Conservation (phyloP, 2,329 filamentous ascomycete genomes). For the Cytospora mali region DNA sequence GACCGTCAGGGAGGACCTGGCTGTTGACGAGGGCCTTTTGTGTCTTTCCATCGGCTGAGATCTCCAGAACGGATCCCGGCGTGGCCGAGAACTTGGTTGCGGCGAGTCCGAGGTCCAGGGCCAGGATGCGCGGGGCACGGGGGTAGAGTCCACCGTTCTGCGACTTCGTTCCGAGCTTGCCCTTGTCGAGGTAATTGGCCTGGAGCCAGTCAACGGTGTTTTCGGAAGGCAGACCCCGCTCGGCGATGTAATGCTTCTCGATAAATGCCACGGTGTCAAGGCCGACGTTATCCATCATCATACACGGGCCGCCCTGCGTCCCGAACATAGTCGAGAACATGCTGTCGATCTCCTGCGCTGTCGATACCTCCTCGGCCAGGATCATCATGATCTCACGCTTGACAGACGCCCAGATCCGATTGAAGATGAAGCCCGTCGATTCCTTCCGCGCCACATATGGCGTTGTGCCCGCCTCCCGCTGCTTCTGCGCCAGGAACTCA, state of each 20-base stretch:
- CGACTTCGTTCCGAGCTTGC: slow-evolving; percentile 50
- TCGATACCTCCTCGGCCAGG: slow-evolving; percentile 37
- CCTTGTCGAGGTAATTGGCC: slow-evolving; percentile 47
- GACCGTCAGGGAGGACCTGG: slow-evolving; percentile 46
- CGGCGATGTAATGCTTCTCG: slow-evolving; percentile 38
- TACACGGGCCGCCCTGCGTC: slow-evolving; percentile 34
- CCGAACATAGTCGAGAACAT: slow-evolving; percentile 27
- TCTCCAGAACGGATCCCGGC: slow-evolving; percentile 29
- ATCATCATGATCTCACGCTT: slow-evolving; percentile 40
- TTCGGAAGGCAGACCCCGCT: slow-evolving; percentile 45
- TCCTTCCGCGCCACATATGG: slow-evolving; percentile 36
- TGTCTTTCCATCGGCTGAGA: slow-evolving; percentile 30
- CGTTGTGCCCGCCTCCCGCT: slow-evolving; percentile 35
- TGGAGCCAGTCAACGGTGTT: slow-evolving; percentile 49
- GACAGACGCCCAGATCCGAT: slow-evolving; percentile 41
- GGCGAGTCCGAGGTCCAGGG: slow-evolving; percentile 36
- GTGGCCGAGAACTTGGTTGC: slow-evolving; percentile 20
- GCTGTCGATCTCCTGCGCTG: slow-evolving; percentile 37
- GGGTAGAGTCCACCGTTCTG: slow-evolving; percentile 45
- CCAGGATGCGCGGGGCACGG: slow-evolving; percentile 31
- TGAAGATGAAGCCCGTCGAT: slow-evolving; percentile 40
- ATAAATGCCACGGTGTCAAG: slow-evolving; percentile 38
- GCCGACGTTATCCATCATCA: slow-evolving; percentile 40
- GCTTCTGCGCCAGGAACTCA: slow-evolving; percentile 35
- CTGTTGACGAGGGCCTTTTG: slow-evolving; percentile 32